phyloP scores from a whole-genome alignment of 2,329 filamentous ascomycete genomes.

The Gaeumannomyces tritici region DNA sequence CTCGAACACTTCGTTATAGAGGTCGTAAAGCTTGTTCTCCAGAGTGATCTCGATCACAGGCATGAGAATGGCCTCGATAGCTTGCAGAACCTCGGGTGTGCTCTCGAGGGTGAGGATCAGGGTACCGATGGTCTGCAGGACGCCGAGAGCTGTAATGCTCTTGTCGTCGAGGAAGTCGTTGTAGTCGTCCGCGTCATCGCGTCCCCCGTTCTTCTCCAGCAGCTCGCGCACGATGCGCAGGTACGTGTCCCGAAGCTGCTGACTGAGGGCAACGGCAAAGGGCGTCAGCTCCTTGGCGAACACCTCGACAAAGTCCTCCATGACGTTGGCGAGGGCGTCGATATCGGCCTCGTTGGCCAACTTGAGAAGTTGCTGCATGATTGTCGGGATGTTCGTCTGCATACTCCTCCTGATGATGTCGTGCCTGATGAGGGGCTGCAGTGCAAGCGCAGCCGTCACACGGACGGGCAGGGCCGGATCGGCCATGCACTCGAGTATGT shows the following conservation, averaged over 20 bases:
- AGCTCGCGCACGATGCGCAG: slow-evolving; percentile 87
- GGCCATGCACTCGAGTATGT: slow-evolving; percentile 94
- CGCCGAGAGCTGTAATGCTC: slow-evolving; percentile 92
- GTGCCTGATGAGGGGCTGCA: slow-evolving; percentile 92
- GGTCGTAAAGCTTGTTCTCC: slow-evolving; percentile 94
- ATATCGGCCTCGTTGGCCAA: slow-evolving; percentile 97
- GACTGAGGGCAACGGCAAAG: slow-evolving; percentile 90
- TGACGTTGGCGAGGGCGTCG: slow-evolving; percentile 92
- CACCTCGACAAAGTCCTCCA: slow-evolving; percentile 99
- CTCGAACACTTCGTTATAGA: slow-evolving; percentile 98
- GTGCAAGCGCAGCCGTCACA: slow-evolving; percentile 84
- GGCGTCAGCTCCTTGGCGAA: slow-evolving; percentile 96
- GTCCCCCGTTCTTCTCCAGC: slow-evolving; percentile 75
- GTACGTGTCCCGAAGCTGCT: slow-evolving; percentile 94
- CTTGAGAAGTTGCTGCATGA: slow-evolving; percentile 98
- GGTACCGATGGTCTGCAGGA: slow-evolving; percentile 94
- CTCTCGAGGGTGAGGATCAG: slow-evolving; percentile 94
- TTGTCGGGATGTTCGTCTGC: slow-evolving; percentile 96
- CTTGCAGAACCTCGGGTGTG: slow-evolving; percentile 87
- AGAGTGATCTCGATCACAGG: slow-evolving; percentile 92
- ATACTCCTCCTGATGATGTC: slow-evolving; percentile 90
- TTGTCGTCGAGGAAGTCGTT: slow-evolving; percentile 96
- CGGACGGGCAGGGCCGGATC: slow-evolving; percentile 88
- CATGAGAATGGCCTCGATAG: slow-evolving; percentile 94
- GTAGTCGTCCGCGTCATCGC: slow-evolving; percentile 67